Base-by-base conservation (phyloP, 331 rosid genomes). In the Malus hybrid region DNA sequence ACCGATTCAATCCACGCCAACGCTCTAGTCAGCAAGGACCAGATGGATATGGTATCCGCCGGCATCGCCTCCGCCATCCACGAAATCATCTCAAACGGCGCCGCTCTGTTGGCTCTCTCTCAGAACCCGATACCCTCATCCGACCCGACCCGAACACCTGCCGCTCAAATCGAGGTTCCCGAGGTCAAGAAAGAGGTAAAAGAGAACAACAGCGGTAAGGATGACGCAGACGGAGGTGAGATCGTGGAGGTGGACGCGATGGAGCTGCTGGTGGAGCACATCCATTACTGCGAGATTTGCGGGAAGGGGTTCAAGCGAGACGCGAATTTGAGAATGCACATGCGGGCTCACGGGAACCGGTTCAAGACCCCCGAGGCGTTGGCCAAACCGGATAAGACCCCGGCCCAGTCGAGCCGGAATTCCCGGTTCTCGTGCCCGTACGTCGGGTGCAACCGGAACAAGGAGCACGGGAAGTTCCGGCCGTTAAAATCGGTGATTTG, bases 301-400 rank as follows among this genome's bases (percentile, higher is more conserved):
- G 96, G 96, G 55, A 92, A 92, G 28, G 96, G 92, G 2, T 92
- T 92, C 84, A 87, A 82, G 80, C 90, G 97, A 9, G 92, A 92
- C 19, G 92, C 96, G 22, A 92, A 92, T 69, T 67, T 92, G 28
- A 74, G 97, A 10, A 89, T 92, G 93, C 97, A 92, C 75, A 92
- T 85, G 96, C 83, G 97, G 4, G 90, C 97, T 4, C 97, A 92
- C 65, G 96, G 97, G 29, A 84, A 88, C 64, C 84, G 55, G 66
- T 89, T 86, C 86, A 92, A 88, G 63, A 86, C 93, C 4, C 82
- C 63, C 0, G 90, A 89, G 75, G 92, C 96, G 6, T 64, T 90
- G 6, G 87, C 90, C 44, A 87, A 82, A 71, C 96, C 93, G 14
- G 42, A n/a, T 6, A 26, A 13, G 7, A 53, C 13, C 1, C 6